Conservation (phyloP, 768 basidiomycete genomes). For the Lactarius deliciosus region DNA sequence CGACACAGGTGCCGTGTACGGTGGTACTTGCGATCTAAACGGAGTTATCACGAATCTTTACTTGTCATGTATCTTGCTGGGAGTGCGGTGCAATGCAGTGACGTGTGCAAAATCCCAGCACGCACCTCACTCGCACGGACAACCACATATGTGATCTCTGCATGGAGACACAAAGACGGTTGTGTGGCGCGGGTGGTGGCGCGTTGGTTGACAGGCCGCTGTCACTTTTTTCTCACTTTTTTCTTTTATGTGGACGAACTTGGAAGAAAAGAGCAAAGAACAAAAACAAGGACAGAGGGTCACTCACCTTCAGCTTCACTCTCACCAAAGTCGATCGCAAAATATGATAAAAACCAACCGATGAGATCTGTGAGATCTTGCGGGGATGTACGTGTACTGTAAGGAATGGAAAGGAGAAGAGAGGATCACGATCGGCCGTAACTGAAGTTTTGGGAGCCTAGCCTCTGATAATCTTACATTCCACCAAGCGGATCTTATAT, state of each 20-base stretch:
- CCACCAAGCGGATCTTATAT: not conserved
- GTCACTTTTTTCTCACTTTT: not conserved
- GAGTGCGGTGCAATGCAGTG: not conserved
- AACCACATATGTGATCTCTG: not conserved
- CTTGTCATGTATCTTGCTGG: not conserved
- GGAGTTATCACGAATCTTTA: not conserved
- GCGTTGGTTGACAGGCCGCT: not conserved
- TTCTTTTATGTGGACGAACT: too few species aligned
- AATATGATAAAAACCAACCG: not conserved
- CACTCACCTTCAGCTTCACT: not conserved
- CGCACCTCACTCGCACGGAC: not conserved
- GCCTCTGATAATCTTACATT: not conserved
- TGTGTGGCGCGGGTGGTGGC: not conserved
- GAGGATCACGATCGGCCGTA: slow-evolving; percentile 5
- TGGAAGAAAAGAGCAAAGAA: not conserved
- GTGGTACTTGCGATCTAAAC: not conserved
- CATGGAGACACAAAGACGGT: not conserved
- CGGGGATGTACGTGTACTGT: not conserved
- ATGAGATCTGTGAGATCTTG: slow-evolving; percentile 1
- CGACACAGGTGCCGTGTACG: not conserved
- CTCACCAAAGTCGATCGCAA: not conserved
- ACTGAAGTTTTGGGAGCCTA: not conserved
- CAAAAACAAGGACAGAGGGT: not conserved
- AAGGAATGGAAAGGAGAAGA: not conserved
- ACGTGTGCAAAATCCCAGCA: not conserved